Percentiles rank a stretch among this genome's conserved stretches.
Evolutionary conservation across 257 asterid genomes (phyloP).

Genomic region (Ajuga chamaepitys): DNA sequence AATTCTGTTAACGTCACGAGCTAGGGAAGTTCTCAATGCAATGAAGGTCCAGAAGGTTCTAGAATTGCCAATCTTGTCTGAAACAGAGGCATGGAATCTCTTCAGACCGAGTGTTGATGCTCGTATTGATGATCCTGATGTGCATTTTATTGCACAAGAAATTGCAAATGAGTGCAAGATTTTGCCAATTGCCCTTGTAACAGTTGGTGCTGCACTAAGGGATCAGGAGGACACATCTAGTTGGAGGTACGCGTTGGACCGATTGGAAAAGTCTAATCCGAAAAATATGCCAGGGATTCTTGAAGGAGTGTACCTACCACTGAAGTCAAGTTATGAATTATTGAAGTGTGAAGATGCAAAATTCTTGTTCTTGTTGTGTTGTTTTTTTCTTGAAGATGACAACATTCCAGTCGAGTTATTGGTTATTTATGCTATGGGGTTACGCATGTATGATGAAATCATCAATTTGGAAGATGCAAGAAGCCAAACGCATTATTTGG

Average conservation of each 20-base stretch:
- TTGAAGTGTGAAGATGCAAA: neutral
- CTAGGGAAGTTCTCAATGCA: neutral
- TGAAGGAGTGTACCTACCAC: neutral
- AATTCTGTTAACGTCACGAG: conserved; percentile 12
- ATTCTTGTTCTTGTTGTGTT: conserved; percentile 1
- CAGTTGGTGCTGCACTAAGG: conserved; percentile 12
- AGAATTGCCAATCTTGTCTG: neutral
- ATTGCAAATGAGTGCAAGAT: conserved; percentile 23
- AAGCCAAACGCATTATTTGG: neutral
- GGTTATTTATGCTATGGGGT: conserved; percentile 5
- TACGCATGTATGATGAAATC: conserved; percentile 2
- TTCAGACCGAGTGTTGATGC: conserved; percentile 5
- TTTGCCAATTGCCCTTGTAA: conserved; percentile 23
- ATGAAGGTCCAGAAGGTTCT: conserved; percentile 11
- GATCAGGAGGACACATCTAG: neutral
- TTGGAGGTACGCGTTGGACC: conserved; percentile 15
- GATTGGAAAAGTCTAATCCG: neutral
- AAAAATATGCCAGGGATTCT: neutral
- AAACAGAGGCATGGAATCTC: conserved; percentile 21
- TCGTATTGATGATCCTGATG: neutral
- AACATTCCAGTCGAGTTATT: conserved; percentile 4
- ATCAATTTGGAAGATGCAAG: conserved; percentile 10
- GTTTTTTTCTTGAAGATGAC: conserved; percentile 4
- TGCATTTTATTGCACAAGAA: neutral
- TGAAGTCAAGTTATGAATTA: neutral